A percentile compares a stretch with the other conserved stretches of the same genome.
Conservation (phyloP, 2,329 filamentous ascomycete genomes). For the Trichoderma afroharzianum region DNA sequence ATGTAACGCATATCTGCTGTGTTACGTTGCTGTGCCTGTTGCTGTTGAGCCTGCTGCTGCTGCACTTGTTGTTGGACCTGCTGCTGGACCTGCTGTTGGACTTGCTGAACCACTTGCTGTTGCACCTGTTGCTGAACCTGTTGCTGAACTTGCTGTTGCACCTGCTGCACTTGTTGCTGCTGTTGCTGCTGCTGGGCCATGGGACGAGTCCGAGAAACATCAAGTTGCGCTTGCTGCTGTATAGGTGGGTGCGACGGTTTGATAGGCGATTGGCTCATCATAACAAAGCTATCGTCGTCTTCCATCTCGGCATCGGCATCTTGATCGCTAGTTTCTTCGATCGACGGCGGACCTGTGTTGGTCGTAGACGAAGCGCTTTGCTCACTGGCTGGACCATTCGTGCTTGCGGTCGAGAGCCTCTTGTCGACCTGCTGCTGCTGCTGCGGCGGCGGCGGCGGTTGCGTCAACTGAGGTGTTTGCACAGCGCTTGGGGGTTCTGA, state of each 20-base stretch:
- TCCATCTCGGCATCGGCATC: constrained; percentile 53
- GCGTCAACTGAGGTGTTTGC: constrained; percentile 24
- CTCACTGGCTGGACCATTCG: constrained; percentile 34
- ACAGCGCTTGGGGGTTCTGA: constrained; percentile 24
- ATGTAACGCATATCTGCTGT: constrained; percentile 39
- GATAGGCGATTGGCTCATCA: constrained; percentile 41
- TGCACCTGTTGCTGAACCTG: constrained; percentile 18
- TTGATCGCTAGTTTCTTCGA: constrained; percentile 46
- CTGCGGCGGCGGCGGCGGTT: constrained; percentile 14
- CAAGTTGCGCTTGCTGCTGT: constrained; percentile 41
- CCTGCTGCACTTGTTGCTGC: constrained; percentile 20
- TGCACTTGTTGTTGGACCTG: constrained; percentile 25
- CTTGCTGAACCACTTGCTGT: constrained; percentile 3
- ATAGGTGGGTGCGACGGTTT: constrained; percentile 37
- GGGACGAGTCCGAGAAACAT: constrained; percentile 41
- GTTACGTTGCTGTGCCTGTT: constrained; percentile 21
- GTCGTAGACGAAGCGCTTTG: constrained; percentile 30
- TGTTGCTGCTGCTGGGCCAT: constrained; percentile 31
- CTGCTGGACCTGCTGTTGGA: constrained; percentile 25
- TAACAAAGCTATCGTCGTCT: constrained; percentile 53
- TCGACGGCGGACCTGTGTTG: constrained; percentile 37
- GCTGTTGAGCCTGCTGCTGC: constrained; percentile 17
- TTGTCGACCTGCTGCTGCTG: constrained; percentile 23
- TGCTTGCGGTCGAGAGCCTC: constrained; percentile 35
- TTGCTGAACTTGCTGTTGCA: neutral